Evolutionary conservation across 2,329 filamentous ascomycete genomes (phyloP), one percentile per base, ranked within the genome.

Genomic region (Trichoderma polysporum): DNA sequence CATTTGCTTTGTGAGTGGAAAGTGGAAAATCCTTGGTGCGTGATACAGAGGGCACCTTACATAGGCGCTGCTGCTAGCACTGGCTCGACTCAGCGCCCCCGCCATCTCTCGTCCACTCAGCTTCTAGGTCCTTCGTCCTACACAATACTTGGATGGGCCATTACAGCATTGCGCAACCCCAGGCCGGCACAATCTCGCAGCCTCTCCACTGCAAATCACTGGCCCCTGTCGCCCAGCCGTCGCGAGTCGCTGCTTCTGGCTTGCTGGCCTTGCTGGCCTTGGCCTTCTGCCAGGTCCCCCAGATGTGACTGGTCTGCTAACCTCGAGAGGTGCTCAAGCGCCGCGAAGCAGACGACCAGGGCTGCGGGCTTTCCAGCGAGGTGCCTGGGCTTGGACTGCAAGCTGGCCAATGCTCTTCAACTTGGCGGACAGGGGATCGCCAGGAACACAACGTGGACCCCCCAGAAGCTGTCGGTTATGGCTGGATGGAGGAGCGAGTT

Each of bases 361-460:
- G 61, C n/a, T 17, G 29, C 35, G 58, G 27, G 29, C 15, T 37
- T 54, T 59, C 37, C 35, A 47, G 41, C 39, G 33, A 57, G 19
- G 39, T 37, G 53, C 31, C 61, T 27, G n/a, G 58, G 45, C 37
- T 35, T 17, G 59, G 54, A 37, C 53, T 59, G 29, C 45, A 35
- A 15, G 31, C 58, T 57, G 65, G 65, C 41, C 50, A 35, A 29
- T 33, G 66, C 66, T 50, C 41, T 37, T 39, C 27, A 57, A 45
- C 41, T 63, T 47, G 29, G 37, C 52, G 39, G 27, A 27, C 41
- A 56, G 49, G 54, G 54, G 66, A 67, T 47, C 41, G 66, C 60
- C 66, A 64, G 66, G 60, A 68, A 68, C 59, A 45, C 59, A 68
- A 68, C 54, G 60, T 67, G 52, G 58, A 47, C 45, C 33, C 37